Evolutionary conservation across 257 asterid species (phyloP).

Genomic region (Jacaranda mimosifolia): DNA sequence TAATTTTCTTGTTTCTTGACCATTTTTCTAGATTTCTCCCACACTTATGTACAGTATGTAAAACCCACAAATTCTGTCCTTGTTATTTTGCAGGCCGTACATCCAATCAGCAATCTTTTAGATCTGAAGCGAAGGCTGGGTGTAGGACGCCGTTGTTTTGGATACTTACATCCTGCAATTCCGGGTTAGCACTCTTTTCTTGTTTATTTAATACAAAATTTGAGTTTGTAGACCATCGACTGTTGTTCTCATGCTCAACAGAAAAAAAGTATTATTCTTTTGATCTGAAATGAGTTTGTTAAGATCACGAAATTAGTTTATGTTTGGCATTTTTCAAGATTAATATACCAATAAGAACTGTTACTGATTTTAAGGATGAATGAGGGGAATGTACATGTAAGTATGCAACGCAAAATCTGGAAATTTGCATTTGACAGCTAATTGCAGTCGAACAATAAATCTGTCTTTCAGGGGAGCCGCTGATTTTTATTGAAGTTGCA

Average conservation of each 20-base stretch:
- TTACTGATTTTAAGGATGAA: neutral
- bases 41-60: slow-evolving; percentile 13
- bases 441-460: slow-evolving; percentile 32
- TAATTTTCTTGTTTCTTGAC: slow-evolving; percentile 31
- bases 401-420: neutral
- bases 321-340: neutral
- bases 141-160: slow-evolving; percentile 94
- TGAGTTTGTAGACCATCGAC: slow-evolving; percentile 7
- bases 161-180: slow-evolving; percentile 93
- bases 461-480: slow-evolving; percentile 83
- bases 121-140: slow-evolving; percentile 95
- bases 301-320: slow-evolving; percentile 5
- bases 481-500: slow-evolving; percentile 97
- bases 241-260: slow-evolving; percentile 6
- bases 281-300: neutral
- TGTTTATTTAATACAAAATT: neutral
- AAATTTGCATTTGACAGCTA: slow-evolving; percentile 6
- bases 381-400: neutral
- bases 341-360: neutral
- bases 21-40: slow-evolving; percentile 7
- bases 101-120: slow-evolving; percentile 93
- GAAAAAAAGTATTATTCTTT: neutral
- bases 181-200: slow-evolving; percentile 67
- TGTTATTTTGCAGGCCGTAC: slow-evolving; percentile 76
- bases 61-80: slow-evolving; percentile 12